Conservation (phyloP, 2,329 filamentous ascomycete species). For the Diplodia scrobiculata region DNA sequence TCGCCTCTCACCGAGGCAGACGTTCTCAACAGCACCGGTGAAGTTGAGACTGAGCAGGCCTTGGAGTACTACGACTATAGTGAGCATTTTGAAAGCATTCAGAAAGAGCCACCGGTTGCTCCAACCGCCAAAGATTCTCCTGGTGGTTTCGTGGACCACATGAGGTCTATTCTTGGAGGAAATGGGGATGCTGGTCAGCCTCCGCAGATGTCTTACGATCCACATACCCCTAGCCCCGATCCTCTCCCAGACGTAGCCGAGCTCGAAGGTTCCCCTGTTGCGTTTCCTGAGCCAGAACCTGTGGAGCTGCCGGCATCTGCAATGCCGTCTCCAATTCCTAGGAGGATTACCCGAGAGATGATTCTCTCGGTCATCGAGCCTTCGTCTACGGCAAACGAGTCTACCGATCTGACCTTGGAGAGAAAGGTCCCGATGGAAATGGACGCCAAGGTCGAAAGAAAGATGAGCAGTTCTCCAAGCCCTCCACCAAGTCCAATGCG, state of each 20-base stretch:
- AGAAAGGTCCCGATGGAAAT: constrained; percentile 19
- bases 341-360: constrained; percentile 41
- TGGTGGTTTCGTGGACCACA: constrained; percentile 47
- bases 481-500: neutral
- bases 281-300: constrained; percentile 32
- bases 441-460: neutral
- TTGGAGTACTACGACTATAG: constrained; percentile 45
- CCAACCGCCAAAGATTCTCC: constrained; percentile 32
- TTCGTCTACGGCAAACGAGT: constrained; percentile 36
- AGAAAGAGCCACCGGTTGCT: constrained; percentile 27
- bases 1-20: constrained; percentile 6
- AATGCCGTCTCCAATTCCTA: constrained; percentile 39
- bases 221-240: constrained; percentile 21
- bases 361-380: constrained; percentile 38
- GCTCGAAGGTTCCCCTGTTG: constrained; percentile 20
- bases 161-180: constrained; percentile 49
- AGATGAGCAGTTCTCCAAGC: neutral
- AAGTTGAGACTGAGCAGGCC: constrained; percentile 5
- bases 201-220: neutral
- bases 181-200: constrained; percentile 12
- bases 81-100: constrained; percentile 42
- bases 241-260: constrained; percentile 35
- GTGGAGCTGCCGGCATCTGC: constrained; percentile 34
- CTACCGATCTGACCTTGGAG: constrained; percentile 30
- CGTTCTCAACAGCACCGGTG: neutral